Percentiles rank a stretch among this genome's conserved stretches.
Evolutionary conservation across 768 basidiomycete species (phyloP).

Genomic region (Naganishia randhawae): DNA sequence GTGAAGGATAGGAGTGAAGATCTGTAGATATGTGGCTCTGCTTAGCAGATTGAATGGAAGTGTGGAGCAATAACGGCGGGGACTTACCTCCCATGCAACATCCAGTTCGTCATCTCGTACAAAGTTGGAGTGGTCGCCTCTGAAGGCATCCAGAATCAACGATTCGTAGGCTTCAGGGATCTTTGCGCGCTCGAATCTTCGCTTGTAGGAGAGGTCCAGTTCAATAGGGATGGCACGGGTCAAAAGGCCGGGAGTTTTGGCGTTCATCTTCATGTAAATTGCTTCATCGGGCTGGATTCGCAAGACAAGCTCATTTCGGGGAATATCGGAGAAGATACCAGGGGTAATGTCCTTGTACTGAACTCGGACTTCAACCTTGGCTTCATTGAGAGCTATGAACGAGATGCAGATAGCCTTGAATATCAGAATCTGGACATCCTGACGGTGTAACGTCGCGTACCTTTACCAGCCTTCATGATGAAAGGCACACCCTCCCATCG

Average conservation of each 20-base stretch:
- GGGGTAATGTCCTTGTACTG: constrained; percentile 97
- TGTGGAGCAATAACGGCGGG: background rate
- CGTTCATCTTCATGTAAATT: constrained; percentile 93
- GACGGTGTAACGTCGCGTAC: constrained; percentile 52
- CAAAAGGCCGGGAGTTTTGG: constrained; percentile 84
- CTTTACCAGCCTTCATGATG: constrained; percentile 97
- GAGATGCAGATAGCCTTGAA: constrained; percentile 14
- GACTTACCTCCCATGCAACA: constrained; percentile 87
- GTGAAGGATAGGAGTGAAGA: constrained; percentile 65
- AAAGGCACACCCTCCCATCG: constrained; percentile 99
- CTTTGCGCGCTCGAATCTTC: constrained; percentile 79
- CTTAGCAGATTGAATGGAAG: background rate
- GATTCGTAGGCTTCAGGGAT: constrained; percentile 96
- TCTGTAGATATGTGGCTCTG: constrained; percentile 24
- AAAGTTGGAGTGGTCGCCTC: constrained; percentile 99
- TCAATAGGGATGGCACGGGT: constrained; percentile 90
- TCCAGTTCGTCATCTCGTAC: constrained; percentile 96
- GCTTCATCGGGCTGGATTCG: constrained; percentile 96
- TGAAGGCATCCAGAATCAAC: constrained; percentile 89
- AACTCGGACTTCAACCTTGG: constrained; percentile 95
- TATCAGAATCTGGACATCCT: background rate
- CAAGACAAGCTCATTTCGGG: constrained; percentile 94
- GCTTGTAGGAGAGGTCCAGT: constrained; percentile 98
- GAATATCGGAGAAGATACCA: constrained; percentile 94
- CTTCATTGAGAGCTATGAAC: constrained; percentile 89